Percentiles rank a stretch among this genome's conserved stretches.
Evolutionary conservation across 2,329 filamentous ascomycete genomes (phyloP).

Genomic region (Aspergillus eucalypticola): DNA sequence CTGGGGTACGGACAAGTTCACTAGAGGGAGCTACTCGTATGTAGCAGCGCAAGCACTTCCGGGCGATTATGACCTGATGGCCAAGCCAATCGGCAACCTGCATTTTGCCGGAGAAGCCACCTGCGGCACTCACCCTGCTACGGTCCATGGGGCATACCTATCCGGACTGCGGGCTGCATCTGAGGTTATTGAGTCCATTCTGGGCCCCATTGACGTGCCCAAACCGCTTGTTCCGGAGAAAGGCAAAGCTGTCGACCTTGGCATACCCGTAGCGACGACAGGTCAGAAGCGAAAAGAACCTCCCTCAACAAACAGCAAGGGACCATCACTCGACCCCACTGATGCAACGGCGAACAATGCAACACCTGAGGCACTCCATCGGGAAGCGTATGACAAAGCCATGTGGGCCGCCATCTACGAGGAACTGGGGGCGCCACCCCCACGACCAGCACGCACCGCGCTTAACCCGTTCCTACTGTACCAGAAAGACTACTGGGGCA

Average conservation of each 20-base stretch:
- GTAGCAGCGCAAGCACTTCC: conserved; percentile 78
- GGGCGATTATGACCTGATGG: conserved; percentile 92
- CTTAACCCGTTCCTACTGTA: conserved; percentile 88
- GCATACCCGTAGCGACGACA: conserved; percentile 21
- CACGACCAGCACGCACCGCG: conserved; percentile 69
- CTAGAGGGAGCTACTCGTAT: conserved; percentile 93
- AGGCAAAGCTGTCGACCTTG: conserved; percentile 41
- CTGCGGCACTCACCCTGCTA: conserved; percentile 91
- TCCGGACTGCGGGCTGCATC: conserved; percentile 88
- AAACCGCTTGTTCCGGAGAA: conserved; percentile 70
- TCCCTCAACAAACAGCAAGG: conserved; percentile 10
- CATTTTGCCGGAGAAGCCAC: conserved; percentile 97
- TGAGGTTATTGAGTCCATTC: conserved; percentile 76
- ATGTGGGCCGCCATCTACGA: conserved; percentile 58
- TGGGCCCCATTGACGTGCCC: conserved; percentile 78
- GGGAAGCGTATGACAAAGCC: conserved; percentile 57
- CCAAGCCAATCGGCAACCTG: conserved; percentile 77
- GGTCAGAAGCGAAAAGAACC: conserved; percentile 29
- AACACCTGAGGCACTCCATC: conserved; percentile 32
- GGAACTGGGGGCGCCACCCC: conserved; percentile 72
- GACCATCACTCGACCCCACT: not conserved
- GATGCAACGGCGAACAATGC: conserved; percentile 16
- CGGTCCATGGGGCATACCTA: conserved; percentile 93
- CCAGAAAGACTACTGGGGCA: conserved; percentile 71
- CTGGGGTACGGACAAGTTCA: conserved; percentile 88